A percentile compares a stretch with the other conserved stretches of the same genome.
Conservation (phyloP, 257 asterid species). For the Fraxinus americana region DNA sequence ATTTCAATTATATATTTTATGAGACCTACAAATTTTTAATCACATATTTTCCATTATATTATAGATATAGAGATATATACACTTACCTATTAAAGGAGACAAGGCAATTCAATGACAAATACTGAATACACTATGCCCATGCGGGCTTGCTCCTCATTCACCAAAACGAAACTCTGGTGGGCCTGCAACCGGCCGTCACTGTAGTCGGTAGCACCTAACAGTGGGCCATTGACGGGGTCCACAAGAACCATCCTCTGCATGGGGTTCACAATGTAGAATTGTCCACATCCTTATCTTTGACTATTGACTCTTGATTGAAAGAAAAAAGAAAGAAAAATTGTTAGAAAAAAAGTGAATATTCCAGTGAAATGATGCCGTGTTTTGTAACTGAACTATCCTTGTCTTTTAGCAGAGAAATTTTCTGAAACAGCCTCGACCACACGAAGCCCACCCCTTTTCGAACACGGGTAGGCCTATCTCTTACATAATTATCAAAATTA, state of each 20-base stretch:
- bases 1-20: no score
- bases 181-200: neutral
- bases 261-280: neutral
- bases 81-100: neutral
- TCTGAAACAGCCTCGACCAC: neutral
- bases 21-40: no score
- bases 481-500: no score
- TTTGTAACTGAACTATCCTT: neutral
- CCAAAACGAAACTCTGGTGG: no score
- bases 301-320: neutral
- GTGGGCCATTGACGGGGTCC: neutral
- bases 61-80: neutral
- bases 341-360: neutral
- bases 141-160: neutral
- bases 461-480: neutral
- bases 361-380: neutral
- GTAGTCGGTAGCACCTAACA: neutral
- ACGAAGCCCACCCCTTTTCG: conserved; percentile 1
- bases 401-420: neutral
- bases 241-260: neutral
- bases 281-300: neutral
- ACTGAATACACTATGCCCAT: neutral
- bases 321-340: neutral
- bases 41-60: no score
- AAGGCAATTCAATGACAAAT: conserved; percentile 15